Base-by-base conservation (phyloP, 2,329 filamentous ascomycete species). In the Aspergillus quadrilineatus region DNA sequence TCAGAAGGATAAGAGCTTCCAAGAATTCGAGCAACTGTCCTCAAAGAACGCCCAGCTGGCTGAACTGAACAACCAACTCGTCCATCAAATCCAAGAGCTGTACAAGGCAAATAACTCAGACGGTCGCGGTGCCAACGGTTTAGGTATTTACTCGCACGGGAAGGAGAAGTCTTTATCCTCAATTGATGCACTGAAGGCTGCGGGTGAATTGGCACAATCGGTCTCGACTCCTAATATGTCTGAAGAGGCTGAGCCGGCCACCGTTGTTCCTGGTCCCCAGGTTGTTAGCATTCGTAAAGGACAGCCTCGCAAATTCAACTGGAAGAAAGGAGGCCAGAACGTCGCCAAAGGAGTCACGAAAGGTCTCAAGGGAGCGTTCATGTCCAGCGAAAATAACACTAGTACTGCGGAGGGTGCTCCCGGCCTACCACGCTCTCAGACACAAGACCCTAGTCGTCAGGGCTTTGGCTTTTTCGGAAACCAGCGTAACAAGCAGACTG, bases 291-390 rank as follows among this genome's bases (percentile, higher is more conserved):
- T 97, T 60, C 87, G 92, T 66, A 97, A 97, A 77, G 92, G 89
- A 30, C 92, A 96, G 70, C 86, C 89, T 53, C 96, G 92, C 79
- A 97, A 97, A 73, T 97, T 97, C 77, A 96, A 96, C 77, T 97
- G 94, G 92, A 96, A 97, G 82, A 96, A 95, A 79, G 92, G 92
- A 39, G 90, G 90, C 39, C 93, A 96, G 75, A 92, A 90, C 55
- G 88, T 97, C 66, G 92, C 92, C 29, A 96, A 97, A 74, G 93
- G 92, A 69, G 89, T 97, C 50, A 89, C 89, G 59, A 97, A 97
- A 78, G 92, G 92, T 51, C 86, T 97, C 73, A 96, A 96, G 74
- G 90, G 92, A 53, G 92, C 92, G 5, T 95, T 97, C 58, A 88
- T 87, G 49, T 88, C 88, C 44, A 85, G 83, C 47, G 84, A 88